phyloP scores from a whole-genome alignment of 306 rosid genomes.

The Canavalia gladiata region DNA sequence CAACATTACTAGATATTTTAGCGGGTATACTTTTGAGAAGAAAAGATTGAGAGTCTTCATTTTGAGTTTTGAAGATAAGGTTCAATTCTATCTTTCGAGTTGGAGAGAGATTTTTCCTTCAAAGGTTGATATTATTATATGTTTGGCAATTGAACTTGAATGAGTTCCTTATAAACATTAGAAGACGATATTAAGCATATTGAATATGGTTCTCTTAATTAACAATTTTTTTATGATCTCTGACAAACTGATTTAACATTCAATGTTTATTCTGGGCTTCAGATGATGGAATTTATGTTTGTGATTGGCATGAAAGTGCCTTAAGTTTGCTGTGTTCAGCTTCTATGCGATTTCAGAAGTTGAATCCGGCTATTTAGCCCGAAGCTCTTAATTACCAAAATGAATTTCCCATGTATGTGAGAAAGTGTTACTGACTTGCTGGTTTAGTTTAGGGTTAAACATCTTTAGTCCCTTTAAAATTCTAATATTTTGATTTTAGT shows the following conservation, averaged over 20 bases:
- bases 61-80: constrained; percentile 18
- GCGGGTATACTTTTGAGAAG: constrained; percentile 26
- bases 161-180: constrained; percentile 13
- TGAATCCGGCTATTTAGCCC: not conserved
- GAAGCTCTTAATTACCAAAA: not conserved
- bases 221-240: constrained; percentile 1
- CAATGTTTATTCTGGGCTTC: not conserved
- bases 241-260: constrained; percentile 1
- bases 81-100: constrained; percentile 31
- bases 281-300: not conserved
- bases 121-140: constrained; percentile 32
- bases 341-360: not conserved
- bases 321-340: not conserved
- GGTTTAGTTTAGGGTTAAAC: too few species aligned
- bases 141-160: constrained; percentile 38
- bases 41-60: constrained; percentile 28
- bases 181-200: constrained; percentile 35
- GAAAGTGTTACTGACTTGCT: not conserved
- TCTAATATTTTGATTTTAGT: too few species aligned
- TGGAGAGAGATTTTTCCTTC: constrained; percentile 34
- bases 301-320: not conserved
- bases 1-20: constrained; percentile 33
- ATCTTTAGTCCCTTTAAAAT: too few species aligned
- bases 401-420: not conserved
- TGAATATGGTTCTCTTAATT: constrained; percentile 17